A percentile compares a stretch with the other conserved stretches of the same genome.
phyloP scores from a whole-genome alignment of 345 rosid genomes.

The Hibiscus mutabilis region DNA sequence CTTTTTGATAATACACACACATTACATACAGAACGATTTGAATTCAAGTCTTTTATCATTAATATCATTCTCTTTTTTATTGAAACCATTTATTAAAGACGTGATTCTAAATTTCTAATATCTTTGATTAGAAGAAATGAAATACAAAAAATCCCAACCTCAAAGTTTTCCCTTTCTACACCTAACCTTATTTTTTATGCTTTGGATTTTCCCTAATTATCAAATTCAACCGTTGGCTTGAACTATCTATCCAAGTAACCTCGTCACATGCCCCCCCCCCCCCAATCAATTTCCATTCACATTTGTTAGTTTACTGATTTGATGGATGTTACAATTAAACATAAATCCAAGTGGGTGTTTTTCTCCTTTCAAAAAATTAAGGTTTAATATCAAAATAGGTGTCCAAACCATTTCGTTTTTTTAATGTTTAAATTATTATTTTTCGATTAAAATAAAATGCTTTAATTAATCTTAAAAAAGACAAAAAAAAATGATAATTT shows the following conservation, averaged over 20 bases:
- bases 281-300: neutral
- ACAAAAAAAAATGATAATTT: too few species aligned
- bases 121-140: neutral
- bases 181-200: slow-evolving; percentile 2
- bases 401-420: too few species aligned
- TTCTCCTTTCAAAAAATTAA: neutral
- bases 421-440: too few species aligned
- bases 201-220: neutral
- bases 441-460: too few species aligned
- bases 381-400: too few species aligned
- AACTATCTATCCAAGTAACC: neutral
- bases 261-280: neutral
- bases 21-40: too few species aligned
- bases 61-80: too few species aligned
- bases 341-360: neutral
- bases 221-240: slow-evolving; percentile 7
- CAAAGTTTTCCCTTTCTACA: neutral
- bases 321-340: slow-evolving; percentile 8
- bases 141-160: neutral
- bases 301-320: slow-evolving; percentile 17
- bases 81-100: too few species aligned
- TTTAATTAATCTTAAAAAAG: too few species aligned
- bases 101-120: neutral
- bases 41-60: too few species aligned
- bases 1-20: too few species aligned